Conservation (phyloP, 805 yeast genomes). For the Kluyveromyces wickerhamii region DNA sequence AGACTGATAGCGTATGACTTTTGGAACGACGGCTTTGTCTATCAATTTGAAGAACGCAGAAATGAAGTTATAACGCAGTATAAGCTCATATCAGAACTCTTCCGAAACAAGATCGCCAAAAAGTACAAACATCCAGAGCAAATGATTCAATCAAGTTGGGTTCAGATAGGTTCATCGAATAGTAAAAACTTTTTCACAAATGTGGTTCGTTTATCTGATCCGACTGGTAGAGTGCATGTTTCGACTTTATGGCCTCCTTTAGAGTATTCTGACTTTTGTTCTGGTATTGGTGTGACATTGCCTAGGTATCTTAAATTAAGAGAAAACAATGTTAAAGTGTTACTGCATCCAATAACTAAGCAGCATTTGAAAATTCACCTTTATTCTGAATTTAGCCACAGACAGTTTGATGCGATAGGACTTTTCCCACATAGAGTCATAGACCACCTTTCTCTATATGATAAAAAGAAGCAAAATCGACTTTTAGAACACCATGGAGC, state of each 20-base stretch:
- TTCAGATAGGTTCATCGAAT: background rate
- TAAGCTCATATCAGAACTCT: too few relatives aligned
- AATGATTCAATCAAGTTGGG: too few relatives aligned
- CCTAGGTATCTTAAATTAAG: constrained; percentile 8
- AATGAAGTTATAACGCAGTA: too few relatives aligned
- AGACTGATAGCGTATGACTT: background rate
- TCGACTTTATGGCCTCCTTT: constrained; percentile 6
- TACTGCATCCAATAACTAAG: constrained; percentile 15
- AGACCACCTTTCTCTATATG: constrained; percentile 8
- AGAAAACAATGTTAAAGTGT: constrained; percentile 1
- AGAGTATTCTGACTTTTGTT: constrained; percentile 10
- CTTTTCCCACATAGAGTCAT: constrained; percentile 17
- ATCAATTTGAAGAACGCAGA: too few relatives aligned
- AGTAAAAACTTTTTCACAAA: background rate
- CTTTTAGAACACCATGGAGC: too few relatives aligned
- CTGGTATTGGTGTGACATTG: constrained; percentile 19
- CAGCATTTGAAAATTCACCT: constrained; percentile 10
- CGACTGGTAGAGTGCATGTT: background rate
- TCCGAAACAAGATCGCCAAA: too few relatives aligned
- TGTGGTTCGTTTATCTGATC: background rate
- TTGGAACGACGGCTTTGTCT: background rate
- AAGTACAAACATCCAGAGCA: too few relatives aligned
- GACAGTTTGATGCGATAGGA: constrained; percentile 17
- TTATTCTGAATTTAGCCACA: constrained; percentile 9
- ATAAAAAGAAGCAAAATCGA: background rate